Percentiles rank a stretch among this genome's conserved stretches.
Conservation (phyloP, 768 basidiomycete species). For the Trametes gibbosa region DNA sequence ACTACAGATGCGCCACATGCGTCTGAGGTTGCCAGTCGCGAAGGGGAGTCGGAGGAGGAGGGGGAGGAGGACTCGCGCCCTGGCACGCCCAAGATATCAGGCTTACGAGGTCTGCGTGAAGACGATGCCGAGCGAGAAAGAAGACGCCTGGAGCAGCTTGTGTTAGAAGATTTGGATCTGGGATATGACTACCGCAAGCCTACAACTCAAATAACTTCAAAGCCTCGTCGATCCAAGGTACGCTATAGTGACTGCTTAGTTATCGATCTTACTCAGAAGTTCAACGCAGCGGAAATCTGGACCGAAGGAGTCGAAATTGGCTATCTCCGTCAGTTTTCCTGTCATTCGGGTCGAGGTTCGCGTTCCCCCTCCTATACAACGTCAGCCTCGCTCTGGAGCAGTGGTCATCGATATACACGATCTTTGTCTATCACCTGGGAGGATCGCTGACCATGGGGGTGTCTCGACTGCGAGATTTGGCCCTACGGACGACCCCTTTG, state of each 20-base stretch:
- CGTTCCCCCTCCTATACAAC: slow-evolving; percentile 54
- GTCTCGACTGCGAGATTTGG: slow-evolving; percentile 29
- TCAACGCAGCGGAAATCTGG: not conserved
- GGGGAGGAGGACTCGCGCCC: slow-evolving; percentile 39
- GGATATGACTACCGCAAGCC: slow-evolving; percentile 43
- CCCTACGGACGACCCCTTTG: slow-evolving; percentile 16
- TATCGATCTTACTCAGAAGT: not conserved
- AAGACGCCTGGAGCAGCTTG: slow-evolving; percentile 48
- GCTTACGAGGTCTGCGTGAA: not conserved
- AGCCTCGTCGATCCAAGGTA: slow-evolving; percentile 12
- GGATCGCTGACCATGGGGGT: slow-evolving; percentile 18
- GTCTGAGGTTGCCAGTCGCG: slow-evolving; percentile 16
- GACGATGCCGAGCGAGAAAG: slow-evolving; percentile 30
- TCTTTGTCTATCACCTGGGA: slow-evolving; percentile 39
- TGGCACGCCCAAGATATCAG: slow-evolving; percentile 32
- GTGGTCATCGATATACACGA: slow-evolving; percentile 62
- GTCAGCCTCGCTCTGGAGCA: slow-evolving; percentile 60
- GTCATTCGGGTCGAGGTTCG: slow-evolving; percentile 68
- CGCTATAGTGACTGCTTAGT: not conserved
- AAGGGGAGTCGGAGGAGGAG: slow-evolving; percentile 30
- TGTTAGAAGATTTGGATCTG: slow-evolving; percentile 59
- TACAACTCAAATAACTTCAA: not conserved
- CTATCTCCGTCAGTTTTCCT: slow-evolving; percentile 42
- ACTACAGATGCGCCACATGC: not conserved
- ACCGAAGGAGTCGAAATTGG: not conserved